These are phyloP conservation scores for Xylaria sp. DNA, from an alignment of 2,329 filamentous ascomycete genomes.

Conservation along the genomic window DNA sequence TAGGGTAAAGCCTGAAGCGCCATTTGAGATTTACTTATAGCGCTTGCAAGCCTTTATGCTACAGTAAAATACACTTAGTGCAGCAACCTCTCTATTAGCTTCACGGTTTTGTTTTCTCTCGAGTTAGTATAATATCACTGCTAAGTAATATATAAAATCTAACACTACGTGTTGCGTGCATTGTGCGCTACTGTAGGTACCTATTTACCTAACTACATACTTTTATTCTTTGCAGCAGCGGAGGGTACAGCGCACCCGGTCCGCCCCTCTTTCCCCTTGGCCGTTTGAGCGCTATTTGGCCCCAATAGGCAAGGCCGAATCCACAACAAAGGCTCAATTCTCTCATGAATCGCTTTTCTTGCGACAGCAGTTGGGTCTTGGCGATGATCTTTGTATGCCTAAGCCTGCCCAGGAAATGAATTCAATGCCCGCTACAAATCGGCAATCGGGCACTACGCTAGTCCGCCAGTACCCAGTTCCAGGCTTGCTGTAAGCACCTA, in stretches of 20 bases:
- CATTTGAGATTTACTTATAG: no score
- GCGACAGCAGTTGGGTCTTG: constrained; percentile 16
- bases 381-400: background rate
- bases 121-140: no score
- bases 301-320: background rate
- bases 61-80: no score
- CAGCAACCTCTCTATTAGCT: no score
- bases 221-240: no score
- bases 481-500: background rate
- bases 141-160: no score
- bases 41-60: no score
- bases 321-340: background rate
- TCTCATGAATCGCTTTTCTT: constrained; percentile 21
- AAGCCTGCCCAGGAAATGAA: constrained; percentile 11
- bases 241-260: no score
- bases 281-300: background rate
- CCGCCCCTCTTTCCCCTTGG: background rate
- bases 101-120: no score
- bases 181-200: background rate
- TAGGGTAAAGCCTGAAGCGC: no score
- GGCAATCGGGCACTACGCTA: background rate
- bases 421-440: background rate
- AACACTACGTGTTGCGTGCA: no score
- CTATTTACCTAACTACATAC: no score
- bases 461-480: background rate